A percentile compares a stretch with the other conserved stretches of the same genome.
Evolutionary conservation across 768 basidiomycete species (phyloP).

Genomic region (Pisolithus marmoratus): DNA sequence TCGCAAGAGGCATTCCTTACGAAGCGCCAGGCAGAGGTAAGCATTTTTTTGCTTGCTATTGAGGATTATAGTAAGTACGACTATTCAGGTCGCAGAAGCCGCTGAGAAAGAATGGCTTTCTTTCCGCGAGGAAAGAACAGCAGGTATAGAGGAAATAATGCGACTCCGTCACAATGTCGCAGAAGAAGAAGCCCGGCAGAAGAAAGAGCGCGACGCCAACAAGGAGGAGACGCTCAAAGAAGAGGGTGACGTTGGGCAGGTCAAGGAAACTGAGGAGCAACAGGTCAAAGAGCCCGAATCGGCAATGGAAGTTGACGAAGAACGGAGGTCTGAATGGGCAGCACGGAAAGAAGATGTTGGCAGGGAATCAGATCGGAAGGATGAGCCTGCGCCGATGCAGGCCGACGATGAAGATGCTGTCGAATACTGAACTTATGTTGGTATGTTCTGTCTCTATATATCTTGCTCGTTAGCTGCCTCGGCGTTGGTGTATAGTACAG

Average conservation of each 20-base stretch:
- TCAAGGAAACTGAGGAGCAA: constrained; percentile 32
- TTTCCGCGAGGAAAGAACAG: constrained; percentile 56
- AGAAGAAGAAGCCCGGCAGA: constrained; percentile 54
- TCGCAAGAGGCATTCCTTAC: constrained; percentile 64
- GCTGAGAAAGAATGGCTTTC: constrained; percentile 62
- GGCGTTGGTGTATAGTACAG: not conserved
- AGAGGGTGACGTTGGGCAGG: constrained; percentile 16
- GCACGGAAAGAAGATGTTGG: constrained; percentile 28
- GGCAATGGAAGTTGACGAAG: constrained; percentile 32
- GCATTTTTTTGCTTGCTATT: constrained; percentile 7
- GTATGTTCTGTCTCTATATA: constrained; percentile 14
- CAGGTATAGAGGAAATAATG: constrained; percentile 57
- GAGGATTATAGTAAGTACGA: not conserved
- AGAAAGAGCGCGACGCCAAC: constrained; percentile 34
- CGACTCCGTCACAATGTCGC: constrained; percentile 58
- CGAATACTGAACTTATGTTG: constrained; percentile 50
- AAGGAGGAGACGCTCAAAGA: constrained; percentile 24
- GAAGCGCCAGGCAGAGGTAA: constrained; percentile 58
- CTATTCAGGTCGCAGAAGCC: constrained; percentile 50
- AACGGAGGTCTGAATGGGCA: constrained; percentile 28
- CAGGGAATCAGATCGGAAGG: constrained; percentile 43
- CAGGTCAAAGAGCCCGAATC: constrained; percentile 21
- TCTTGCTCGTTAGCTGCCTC: not conserved
- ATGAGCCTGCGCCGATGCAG: constrained; percentile 47
- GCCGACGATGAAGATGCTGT: constrained; percentile 79